Base-by-base conservation (phyloP, 805 yeast genomes). In the Wickerhamomyces chambardii region DNA sequence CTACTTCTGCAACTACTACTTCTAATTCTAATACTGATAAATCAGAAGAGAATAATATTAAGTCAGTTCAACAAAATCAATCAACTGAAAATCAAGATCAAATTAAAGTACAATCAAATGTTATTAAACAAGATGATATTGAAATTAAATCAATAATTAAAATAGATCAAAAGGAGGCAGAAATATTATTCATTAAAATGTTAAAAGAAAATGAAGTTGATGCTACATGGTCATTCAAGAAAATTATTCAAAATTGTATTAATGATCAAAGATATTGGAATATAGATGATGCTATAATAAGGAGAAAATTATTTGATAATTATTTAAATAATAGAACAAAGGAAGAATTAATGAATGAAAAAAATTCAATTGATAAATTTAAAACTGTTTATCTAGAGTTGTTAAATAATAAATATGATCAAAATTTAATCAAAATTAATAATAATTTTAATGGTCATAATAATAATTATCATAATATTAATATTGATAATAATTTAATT, bases 151-250 rank as follows among this genome's bases (percentile, higher is more conserved):
- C 39, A 3, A 42, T 37, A 14, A 32, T 58, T 0, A 42, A 39
- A 22, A 55, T 12, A 8, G 27, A 24, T n/a, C 27, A 14, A 2
- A 7, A 56, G 22, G 70, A 64, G 15, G 69, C 72, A 3, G 69
- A 66, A 30, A 43, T 47, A 5, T 58, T 55, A 9, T 86, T 80
- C 50, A 46, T 64, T 15, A 52, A 60, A 3, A 63, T 86, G 69
- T 58, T 87, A 9, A 53, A 59, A 25, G 73, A 68, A 2, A 56
- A 68, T 28, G 58, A 66, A 7, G 84, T 86, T 3, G 87, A 80
- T 51, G 68, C 82, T 0, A 70, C 81, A 0, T 83, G 90, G 89
- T 69, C 92, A 0, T 85, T 85, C 55, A 73, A 69, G 33, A 63
- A 63, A 38, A 80, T 83, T 1, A 75, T 86, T 58, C 68, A 72